Evolutionary conservation across 176 grass and related monocot species (phyloP).

Genomic region (Microstegium vimineum): DNA sequence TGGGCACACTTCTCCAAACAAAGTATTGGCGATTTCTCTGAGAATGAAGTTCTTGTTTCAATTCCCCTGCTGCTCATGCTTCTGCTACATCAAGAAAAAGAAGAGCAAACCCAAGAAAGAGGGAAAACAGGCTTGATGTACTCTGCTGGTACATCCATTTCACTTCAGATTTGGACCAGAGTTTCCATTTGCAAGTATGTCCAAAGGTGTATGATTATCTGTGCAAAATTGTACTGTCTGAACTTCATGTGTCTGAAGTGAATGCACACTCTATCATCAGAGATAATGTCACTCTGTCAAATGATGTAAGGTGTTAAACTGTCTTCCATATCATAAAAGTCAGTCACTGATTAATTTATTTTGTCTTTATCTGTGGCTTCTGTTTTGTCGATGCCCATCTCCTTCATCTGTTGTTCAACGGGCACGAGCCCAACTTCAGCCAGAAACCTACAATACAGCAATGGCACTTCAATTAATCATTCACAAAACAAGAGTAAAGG

Average conservation of each 20-base stretch:
- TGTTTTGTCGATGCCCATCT: slow-evolving; percentile 68
- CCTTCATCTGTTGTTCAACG: slow-evolving; percentile 87
- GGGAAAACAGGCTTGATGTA: not conserved
- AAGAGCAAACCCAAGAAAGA: slow-evolving; percentile 32
- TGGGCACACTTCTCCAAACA: not conserved
- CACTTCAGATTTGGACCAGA: not conserved
- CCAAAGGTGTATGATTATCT: not conserved
- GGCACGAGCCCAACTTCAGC: slow-evolving; percentile 83
- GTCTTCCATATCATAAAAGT: slow-evolving; percentile 28
- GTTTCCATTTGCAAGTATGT: not conserved
- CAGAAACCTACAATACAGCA: slow-evolving; percentile 59
- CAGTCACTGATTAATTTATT: slow-evolving; percentile 13
- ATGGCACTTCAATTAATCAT: not conserved
- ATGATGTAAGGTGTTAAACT: slow-evolving; percentile 16
- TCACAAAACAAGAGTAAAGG: not conserved
- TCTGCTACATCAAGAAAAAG: slow-evolving; percentile 50
- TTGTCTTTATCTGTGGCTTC: slow-evolving; percentile 52
- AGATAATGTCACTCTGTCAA: not conserved
- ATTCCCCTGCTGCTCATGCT: slow-evolving; percentile 56
- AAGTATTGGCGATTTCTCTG: not conserved
- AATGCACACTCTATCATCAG: not conserved
- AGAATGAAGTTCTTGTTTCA: slow-evolving; percentile 60
- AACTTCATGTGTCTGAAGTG: slow-evolving; percentile 1
- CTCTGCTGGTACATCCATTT: not conserved
- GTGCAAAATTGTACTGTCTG: not conserved